Conservation (phyloP, 257 asterid genomes). For the Scutellaria barbata region DNA sequence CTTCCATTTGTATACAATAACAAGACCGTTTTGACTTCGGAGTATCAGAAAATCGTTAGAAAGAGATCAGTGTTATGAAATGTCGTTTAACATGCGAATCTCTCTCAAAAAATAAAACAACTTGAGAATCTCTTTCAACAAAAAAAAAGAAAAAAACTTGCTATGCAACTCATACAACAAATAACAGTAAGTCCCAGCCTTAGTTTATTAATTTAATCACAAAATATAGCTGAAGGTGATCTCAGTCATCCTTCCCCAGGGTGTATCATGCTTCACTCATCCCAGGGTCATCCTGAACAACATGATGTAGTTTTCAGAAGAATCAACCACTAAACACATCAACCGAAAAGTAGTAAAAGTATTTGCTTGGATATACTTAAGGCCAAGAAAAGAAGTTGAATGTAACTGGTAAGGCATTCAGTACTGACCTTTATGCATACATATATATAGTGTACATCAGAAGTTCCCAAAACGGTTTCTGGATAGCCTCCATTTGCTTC, state of each 20-base stretch:
- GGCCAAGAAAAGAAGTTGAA: constrained; percentile 3
- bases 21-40: too few species aligned
- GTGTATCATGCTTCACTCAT: constrained; percentile 36
- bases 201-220: constrained; percentile 16
- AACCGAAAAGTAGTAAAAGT: neutral
- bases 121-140: too few species aligned
- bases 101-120: neutral
- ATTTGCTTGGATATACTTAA: neutral
- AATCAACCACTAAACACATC: neutral
- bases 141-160: neutral
- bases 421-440: constrained; percentile 69
- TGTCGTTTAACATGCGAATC: too few species aligned
- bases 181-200: neutral
- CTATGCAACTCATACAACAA: neutral
- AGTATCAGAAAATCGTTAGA: too few species aligned
- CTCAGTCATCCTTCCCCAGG: neutral
- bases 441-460: constrained; percentile 70
- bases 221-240: constrained; percentile 19
- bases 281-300: constrained; percentile 45
- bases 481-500: constrained; percentile 47
- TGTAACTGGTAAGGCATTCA: neutral
- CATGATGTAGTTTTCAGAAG: neutral
- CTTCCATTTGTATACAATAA: too few species aligned
- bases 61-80: too few species aligned
- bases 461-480: constrained; percentile 46